Conservation (phyloP, 2,329 filamentous ascomycete species). For the Arthrocladium fulminans region DNA sequence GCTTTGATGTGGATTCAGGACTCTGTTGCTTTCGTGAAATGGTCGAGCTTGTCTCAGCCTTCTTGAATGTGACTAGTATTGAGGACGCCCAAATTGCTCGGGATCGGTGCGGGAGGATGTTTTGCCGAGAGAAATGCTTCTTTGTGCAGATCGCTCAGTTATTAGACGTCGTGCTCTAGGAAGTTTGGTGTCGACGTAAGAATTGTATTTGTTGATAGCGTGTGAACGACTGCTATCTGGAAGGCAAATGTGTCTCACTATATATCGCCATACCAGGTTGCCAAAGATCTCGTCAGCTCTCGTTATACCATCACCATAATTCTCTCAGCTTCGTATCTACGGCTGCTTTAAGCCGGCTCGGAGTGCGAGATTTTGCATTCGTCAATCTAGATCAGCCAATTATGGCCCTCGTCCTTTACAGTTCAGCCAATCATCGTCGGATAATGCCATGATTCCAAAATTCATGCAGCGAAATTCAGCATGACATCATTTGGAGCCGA, state of each 20-base stretch:
- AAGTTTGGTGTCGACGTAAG: not conserved
- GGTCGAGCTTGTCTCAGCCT: not conserved
- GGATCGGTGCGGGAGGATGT: not conserved
- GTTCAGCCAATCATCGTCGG: not conserved
- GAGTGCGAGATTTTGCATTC: no score
- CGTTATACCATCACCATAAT: no score
- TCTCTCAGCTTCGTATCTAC: no score
- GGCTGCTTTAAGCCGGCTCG: no score
- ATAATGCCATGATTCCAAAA: not conserved
- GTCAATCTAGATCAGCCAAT: not conserved
- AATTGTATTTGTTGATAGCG: not conserved
- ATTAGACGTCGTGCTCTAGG: not conserved
- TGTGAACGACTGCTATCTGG: no score
- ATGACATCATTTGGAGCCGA: not conserved
- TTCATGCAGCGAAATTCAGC: not conserved
- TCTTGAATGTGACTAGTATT: not conserved
- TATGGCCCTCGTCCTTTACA: not conserved
- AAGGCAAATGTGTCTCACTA: no score
- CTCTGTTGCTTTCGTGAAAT: not conserved
- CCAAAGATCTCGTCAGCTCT: no score
- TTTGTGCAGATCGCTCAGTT: not conserved
- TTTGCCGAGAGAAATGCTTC: not conserved
- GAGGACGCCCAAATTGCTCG: not conserved
- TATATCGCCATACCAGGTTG: no score
- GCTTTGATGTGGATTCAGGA: not conserved